Evolutionary conservation across 305 asterid species (phyloP), one percentile per base, ranked within the genome.

Genomic region (Fraxinus baroniana): DNA sequence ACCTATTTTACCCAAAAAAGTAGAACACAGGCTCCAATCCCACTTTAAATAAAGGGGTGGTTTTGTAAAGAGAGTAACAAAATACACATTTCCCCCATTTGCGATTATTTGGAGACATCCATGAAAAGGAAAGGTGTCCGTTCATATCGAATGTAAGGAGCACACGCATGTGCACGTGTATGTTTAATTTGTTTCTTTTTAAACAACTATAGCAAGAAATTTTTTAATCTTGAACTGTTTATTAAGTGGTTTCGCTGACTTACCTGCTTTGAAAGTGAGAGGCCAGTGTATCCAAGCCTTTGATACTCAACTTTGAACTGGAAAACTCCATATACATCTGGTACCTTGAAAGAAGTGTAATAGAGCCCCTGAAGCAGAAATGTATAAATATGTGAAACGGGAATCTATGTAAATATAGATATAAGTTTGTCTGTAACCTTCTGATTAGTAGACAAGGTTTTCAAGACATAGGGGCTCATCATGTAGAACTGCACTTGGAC

Each of bases 401-500:
- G 12, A 71, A 30, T 68, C 35, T 17, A 26, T 39, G 70, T 74
- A 64, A 22, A 18, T 17, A 10, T 7, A 35, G 55, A 49, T 28
- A 12, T 62, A 33, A 12, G 32, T 70, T 32, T 28, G 64, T 10
- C 13, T 73, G 66, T 76, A n/a, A 94, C 98, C 98, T 92, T 90
- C 88, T 88, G 80, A 86, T 94, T 75, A 20, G 95, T 91, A 6
- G 94, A 88, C 92, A 94, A 83, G 22, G 93, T 92, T 90, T 91
- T 94, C 94, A 94, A 86, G 82, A 94, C 91, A 37, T 94, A 94
- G 33, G 98, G 97, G 83, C 98, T 94, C 98, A 94, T 94, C 98
- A 94, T 91, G 89, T 91, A 94, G 86, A 94, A 94, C 90, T 94
- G 98, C 78, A 94, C 90, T 83, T 94, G 98, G 37, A 92, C 93